A percentile compares a stretch with the other conserved stretches of the same genome.
Conservation (phyloP, 2,329 filamentous ascomycete genomes). For the Penicillium glabrum region DNA sequence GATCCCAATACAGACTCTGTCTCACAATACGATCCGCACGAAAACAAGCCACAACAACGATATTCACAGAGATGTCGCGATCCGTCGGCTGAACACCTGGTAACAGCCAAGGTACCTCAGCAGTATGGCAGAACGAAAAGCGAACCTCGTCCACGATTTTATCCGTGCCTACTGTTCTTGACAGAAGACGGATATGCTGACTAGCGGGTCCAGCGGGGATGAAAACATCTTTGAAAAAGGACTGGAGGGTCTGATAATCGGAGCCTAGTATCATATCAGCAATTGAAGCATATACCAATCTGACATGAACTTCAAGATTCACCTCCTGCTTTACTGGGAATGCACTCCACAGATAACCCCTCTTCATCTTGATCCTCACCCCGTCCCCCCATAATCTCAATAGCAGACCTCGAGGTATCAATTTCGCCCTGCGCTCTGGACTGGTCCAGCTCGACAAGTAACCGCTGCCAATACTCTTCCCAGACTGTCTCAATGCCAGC, state of each 20-base stretch:
- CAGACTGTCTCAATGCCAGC: slow-evolving; percentile 40
- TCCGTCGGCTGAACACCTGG: slow-evolving; percentile 56
- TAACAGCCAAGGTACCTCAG: slow-evolving; percentile 56
- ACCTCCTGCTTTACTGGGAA: slow-evolving; percentile 40
- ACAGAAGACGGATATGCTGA: slow-evolving; percentile 52
- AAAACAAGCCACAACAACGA: slow-evolving; percentile 52
- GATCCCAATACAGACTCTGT: slow-evolving; percentile 63
- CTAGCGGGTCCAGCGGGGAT: slow-evolving; percentile 49
- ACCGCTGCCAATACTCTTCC: slow-evolving; percentile 36
- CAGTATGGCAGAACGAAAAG: slow-evolving; percentile 55
- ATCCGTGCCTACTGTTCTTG: slow-evolving; percentile 56
- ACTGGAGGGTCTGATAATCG: slow-evolving; percentile 24
- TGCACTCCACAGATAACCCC: slow-evolving; percentile 32
- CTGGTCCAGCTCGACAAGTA: slow-evolving; percentile 20
- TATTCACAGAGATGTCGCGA: slow-evolving; percentile 53
- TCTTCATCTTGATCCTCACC: slow-evolving; percentile 9
- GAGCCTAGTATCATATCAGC: slow-evolving; percentile 15
- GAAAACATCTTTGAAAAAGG: slow-evolving; percentile 57
- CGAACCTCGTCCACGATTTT: slow-evolving; percentile 60
- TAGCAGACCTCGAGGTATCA: slow-evolving; percentile 10
- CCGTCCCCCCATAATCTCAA: slow-evolving; percentile 4
- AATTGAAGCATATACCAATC: slow-evolving; percentile 3
- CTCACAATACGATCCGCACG: slow-evolving; percentile 37
- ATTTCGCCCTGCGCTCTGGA: slow-evolving; percentile 13
- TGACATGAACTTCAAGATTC: slow-evolving; percentile 6